Base-by-base conservation (phyloP, 768 basidiomycete species). In the Tricholoma sp. region DNA sequence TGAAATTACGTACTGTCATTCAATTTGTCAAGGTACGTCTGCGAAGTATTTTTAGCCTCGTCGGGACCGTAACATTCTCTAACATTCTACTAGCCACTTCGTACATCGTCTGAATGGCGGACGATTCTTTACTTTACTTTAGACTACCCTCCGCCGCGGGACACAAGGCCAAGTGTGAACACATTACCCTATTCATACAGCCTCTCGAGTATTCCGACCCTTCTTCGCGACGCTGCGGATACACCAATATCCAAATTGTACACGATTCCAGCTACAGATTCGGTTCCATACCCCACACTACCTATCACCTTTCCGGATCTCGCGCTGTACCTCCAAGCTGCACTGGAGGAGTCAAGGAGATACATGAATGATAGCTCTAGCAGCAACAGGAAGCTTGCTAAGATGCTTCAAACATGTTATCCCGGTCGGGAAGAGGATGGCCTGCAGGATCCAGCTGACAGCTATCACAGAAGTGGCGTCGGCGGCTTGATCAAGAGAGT, bases 291-390 rank as follows among this genome's bases (percentile, higher is more conserved):
- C 61, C 90, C 90, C 3, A 79, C 75, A 11, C 77, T 92, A 24
- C 90, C 90, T 4, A 85, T 92, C 55, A 76, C 79, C 15, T 86
- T 91, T 64, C 89, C 90, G 6, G 81, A 84, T 65, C 76, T 91
- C 50, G 89, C 89, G 9, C 74, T 84, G 68, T 92, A 92, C 60
- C 76, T 92, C 28, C 84, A 88, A 57, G 81, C 82, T 2, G 86
- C 82, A 2, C 72, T 92, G 42, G 82, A 86, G 54, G 83, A 84
- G 51, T 89, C 90, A 33, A 76, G 90, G 52, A 74, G 76, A 45
- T 81, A 84, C 57, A 66, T 76, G 59, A 72, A 73, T 61, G 89
- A 91, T 64, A 78, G 77, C 56, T 78, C 82, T 29, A 81, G 76
- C 59, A 84, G 85, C 13, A 61, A 83, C 60, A 80, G 84, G 24